Evolutionary conservation across 2,329 filamentous ascomycete species (phyloP).

Genomic region (Ophiostoma tasmaniense): DNA sequence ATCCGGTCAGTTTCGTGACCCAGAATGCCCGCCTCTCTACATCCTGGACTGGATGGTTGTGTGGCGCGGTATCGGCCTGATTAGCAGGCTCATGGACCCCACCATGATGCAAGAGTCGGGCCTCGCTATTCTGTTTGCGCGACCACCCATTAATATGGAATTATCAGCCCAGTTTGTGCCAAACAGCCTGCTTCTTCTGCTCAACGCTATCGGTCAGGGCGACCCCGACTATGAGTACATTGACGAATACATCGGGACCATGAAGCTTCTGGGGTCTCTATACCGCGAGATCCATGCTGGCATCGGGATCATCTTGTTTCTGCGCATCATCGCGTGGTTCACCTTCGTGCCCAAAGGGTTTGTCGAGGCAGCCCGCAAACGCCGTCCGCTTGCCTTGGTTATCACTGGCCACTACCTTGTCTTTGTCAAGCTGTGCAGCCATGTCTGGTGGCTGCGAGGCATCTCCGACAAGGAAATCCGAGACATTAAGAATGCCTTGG

Average conservation of each 20-base stretch:
- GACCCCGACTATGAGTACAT: not conserved
- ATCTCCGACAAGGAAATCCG: slow-evolving; percentile 39
- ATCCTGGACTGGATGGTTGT: not conserved
- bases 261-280: not conserved
- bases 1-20: not conserved
- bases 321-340: not conserved
- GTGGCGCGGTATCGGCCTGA: not conserved
- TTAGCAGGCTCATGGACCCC: not conserved
- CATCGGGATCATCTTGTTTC: not conserved
- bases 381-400: not conserved
- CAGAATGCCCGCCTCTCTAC: not conserved
- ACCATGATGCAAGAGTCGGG: not conserved
- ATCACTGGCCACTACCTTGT: slow-evolving; percentile 35
- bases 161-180: not conserved
- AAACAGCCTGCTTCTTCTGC: not conserved
- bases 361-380: not conserved
- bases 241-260: not conserved
- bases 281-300: not conserved
- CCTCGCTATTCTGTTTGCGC: not conserved
- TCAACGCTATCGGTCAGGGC: not conserved
- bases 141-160: not conserved
- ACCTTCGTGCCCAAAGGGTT: not conserved
- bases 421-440: slow-evolving; percentile 38
- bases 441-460: slow-evolving; percentile 43
- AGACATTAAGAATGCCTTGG: slow-evolving; percentile 35